Percentiles rank a stretch among this genome's conserved stretches.
Conservation (phyloP, 805 yeast genomes). For the Pichia paraexigua region DNA sequence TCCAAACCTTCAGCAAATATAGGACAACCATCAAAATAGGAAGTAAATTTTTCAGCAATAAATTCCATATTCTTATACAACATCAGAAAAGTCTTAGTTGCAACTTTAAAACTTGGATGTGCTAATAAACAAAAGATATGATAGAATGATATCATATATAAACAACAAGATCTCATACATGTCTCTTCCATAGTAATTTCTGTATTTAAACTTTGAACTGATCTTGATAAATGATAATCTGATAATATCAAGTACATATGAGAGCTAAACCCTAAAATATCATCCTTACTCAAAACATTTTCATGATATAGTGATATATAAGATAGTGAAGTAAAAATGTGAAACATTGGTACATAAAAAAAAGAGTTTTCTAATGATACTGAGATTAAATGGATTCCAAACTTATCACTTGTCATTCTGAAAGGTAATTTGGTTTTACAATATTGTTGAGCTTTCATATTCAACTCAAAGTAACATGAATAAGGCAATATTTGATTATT, state of each 20-base stretch:
- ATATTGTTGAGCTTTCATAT: constrained; percentile 4
- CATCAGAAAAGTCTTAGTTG: constrained; percentile 11
- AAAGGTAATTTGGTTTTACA: constrained; percentile 7
- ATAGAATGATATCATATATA: constrained; percentile 6
- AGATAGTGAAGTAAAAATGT: constrained; percentile 10
- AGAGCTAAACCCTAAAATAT: constrained; percentile 8
- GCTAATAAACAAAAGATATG: constrained; percentile 11
- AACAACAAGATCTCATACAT: constrained; percentile 3
- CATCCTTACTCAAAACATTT: not conserved
- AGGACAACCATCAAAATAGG: constrained; percentile 2
- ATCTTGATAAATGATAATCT: constrained; percentile 15
- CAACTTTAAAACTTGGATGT: constrained; percentile 14
- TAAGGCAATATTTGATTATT: constrained; percentile 5
- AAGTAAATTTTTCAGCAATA: constrained; percentile 2
- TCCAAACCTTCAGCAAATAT: constrained; percentile 1
- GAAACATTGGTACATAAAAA: constrained; percentile 8
- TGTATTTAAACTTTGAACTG: constrained; percentile 10
- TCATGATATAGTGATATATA: constrained; percentile 13
- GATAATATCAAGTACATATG: constrained; percentile 12
- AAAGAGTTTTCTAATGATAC: not conserved
- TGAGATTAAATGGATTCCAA: not conserved
- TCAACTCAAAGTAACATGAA: constrained; percentile 7
- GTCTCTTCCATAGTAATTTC: constrained; percentile 8
- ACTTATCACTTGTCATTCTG: constrained; percentile 1
- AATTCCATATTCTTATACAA: constrained; percentile 10